Conservation (phyloP, 345 rosid genomes). For the Dipteronia sinensis region DNA sequence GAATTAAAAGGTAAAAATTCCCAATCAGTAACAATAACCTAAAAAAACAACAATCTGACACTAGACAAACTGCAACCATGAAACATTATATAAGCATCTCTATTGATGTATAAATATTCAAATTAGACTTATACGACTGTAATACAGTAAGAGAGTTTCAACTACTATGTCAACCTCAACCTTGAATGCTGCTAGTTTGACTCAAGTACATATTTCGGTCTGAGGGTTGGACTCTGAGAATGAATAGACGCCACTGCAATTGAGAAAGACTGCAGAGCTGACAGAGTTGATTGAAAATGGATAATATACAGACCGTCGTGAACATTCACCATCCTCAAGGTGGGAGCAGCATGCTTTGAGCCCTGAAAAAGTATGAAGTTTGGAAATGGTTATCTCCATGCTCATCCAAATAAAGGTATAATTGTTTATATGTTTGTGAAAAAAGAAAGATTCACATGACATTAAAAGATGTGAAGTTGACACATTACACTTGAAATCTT, state of each 20-base stretch:
- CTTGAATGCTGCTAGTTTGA: slow-evolving; percentile 28
- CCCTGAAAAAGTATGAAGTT: slow-evolving; percentile 52
- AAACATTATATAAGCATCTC: slow-evolving; percentile 19
- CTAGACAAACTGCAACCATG: slow-evolving; percentile 22
- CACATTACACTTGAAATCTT: not conserved
- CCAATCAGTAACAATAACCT: slow-evolving; percentile 25
- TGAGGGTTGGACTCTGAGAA: slow-evolving; percentile 54
- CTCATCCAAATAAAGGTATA: slow-evolving; percentile 6
- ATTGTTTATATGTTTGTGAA: slow-evolving; percentile 5
- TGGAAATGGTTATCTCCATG: slow-evolving; percentile 14
- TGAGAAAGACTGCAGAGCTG: slow-evolving; percentile 79
- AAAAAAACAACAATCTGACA: slow-evolving; percentile 22
- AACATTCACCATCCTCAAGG: slow-evolving; percentile 69
- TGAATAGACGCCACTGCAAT: slow-evolving; percentile 85
- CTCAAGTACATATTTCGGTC: slow-evolving; percentile 50
- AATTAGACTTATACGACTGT: slow-evolving; percentile 31
- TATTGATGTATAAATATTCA: slow-evolving; percentile 31
- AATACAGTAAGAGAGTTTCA: slow-evolving; percentile 28
- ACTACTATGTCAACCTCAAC: slow-evolving; percentile 32
- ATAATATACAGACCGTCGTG: slow-evolving; percentile 70
- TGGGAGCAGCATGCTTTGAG: slow-evolving; percentile 48
- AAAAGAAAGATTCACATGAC: not conserved
- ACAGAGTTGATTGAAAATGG: slow-evolving; percentile 63
- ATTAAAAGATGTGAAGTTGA: not conserved
- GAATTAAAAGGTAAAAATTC: slow-evolving; percentile 22